Percentiles rank a stretch among this genome's conserved stretches.
Conservation (phyloP, 2,329 filamentous ascomycete genomes). For the Colletotrichum tamarilloi region DNA sequence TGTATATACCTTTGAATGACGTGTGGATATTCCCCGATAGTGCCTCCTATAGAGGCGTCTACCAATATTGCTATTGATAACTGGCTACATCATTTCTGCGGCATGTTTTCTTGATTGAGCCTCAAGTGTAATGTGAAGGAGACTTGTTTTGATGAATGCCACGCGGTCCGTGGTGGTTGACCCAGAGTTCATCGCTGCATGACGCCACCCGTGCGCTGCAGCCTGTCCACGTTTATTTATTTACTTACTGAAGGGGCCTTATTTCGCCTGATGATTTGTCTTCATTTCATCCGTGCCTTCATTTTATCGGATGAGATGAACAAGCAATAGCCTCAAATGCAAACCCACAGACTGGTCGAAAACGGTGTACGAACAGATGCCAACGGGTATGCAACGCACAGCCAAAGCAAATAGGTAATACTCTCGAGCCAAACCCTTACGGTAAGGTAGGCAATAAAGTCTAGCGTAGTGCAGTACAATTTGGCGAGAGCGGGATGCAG, state of each 20-base stretch:
- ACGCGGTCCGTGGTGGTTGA: constrained; percentile 2
- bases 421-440: neutral
- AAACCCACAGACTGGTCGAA: neutral
- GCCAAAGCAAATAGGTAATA: neutral
- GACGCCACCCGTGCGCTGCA: constrained; percentile 14
- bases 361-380: neutral
- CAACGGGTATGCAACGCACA: neutral
- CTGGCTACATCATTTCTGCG: neutral
- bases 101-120: neutral
- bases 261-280: neutral
- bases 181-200: neutral
- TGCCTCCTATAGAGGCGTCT: constrained; percentile 2
- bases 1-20: constrained; percentile 35
- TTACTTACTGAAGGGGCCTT: neutral
- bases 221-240: neutral
- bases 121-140: neutral
- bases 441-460: neutral
- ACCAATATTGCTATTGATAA: constrained; percentile 14
- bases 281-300: neutral
- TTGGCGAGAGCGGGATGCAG: neutral
- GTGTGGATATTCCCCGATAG: constrained; percentile 24
- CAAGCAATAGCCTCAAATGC: neutral
- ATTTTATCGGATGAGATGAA: constrained; percentile 6
- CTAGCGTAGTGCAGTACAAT: too few relatives aligned
- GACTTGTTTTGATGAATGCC: neutral